Evolutionary conservation across 2,329 filamentous ascomycete genomes (phyloP), one percentile per base, ranked within the genome.

Genomic region (Colletotrichum sp.): DNA sequence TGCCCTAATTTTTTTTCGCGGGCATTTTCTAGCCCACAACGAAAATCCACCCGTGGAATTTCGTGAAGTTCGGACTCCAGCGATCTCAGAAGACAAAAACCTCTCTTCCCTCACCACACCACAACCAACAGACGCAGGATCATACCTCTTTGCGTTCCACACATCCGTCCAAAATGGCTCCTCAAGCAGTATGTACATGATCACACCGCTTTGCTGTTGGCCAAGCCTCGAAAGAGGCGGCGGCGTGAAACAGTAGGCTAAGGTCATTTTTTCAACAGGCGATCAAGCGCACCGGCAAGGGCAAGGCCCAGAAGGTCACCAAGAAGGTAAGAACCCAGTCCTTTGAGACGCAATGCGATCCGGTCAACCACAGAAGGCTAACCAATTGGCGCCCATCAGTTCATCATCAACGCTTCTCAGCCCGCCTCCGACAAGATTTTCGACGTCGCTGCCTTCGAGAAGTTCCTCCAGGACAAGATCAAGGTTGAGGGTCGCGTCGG

Each of bases 391-490:
- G 72, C 63, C 21, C n/a, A 75, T 71, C 82, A 98, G 96, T 99
- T 95, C 94, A 94, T 98, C 92, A 99, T 99, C 95, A 98, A 99
- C 92, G 96, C 96, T 88, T 96, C 95, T 85, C 96, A 99, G 91
- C 97, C 97, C 84, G 96, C 96, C 83, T 95, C 93, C 91, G 97
- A 99, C 93, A 99, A 99, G 94, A 99, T 99, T 93, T 99, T 99
- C 93, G 97, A 99, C 89, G 94, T 98, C 87, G 93, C 95, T 84
- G 96, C 96, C 82, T 99, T 99, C 88, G 96, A 98, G 91, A 99
- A 99, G 94, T 99, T 99, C 95, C 95, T 99, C 80, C 96, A 98
- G 93, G 97, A 99, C 90, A 96, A 95, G 90, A 98, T 99, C 94
- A 99, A 99, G 95, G 96, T 99, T 83, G 97, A 98, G 83, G 96